Conservation (phyloP, 305 asterid species). For the Euphrasia arctica region DNA sequence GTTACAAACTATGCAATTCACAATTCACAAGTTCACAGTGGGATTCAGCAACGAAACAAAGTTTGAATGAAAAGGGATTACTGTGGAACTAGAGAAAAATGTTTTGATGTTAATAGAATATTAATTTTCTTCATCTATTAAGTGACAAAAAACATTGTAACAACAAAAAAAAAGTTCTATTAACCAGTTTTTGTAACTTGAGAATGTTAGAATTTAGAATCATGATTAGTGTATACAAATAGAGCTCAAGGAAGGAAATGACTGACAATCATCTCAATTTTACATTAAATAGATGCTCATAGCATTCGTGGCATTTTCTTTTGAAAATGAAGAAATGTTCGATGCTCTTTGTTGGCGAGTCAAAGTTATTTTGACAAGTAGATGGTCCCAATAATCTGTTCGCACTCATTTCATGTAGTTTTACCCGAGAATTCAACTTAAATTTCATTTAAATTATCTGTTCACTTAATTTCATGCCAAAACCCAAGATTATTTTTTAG, state of each 20-base stretch:
- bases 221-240: constrained; percentile 12
- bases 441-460: constrained; percentile 3
- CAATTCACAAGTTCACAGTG: background rate
- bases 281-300: background rate
- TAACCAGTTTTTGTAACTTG: constrained; percentile 19
- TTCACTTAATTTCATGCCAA: constrained; percentile 18
- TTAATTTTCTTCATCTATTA: background rate
- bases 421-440: constrained; percentile 2
- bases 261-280: constrained; percentile 18
- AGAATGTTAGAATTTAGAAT: constrained; percentile 9
- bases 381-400: background rate
- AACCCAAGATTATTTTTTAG: constrained; percentile 11
- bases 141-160: background rate
- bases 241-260: constrained; percentile 12
- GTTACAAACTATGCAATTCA: constrained; percentile 7
- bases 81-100: background rate
- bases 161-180: constrained; percentile 1
- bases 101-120: background rate
- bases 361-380: background rate
- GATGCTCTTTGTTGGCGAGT: constrained; percentile 9
- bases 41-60: constrained; percentile 8
- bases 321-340: background rate
- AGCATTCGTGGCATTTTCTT: background rate
- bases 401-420: background rate
- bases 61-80: constrained; percentile 11